Evolutionary conservation across 495 filamentous ascomycete genomes (phyloP), one percentile per base, ranked within the genome.

Genomic region (Xylaria nigripes): DNA sequence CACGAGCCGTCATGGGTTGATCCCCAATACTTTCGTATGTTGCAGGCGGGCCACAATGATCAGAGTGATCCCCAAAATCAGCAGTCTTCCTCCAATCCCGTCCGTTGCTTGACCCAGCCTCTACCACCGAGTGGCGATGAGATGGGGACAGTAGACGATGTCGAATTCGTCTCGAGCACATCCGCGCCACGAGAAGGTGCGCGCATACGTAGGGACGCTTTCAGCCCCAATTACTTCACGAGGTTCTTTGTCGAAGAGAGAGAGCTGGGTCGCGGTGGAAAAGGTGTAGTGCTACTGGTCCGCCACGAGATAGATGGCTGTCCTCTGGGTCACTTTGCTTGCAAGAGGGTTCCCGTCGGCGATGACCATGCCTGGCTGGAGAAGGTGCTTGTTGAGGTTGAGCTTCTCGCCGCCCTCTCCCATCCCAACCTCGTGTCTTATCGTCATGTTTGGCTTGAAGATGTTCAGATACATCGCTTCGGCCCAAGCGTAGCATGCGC

Each of bases 341-440:
- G 93, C 76, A 98, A 98, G 68, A 81, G 93, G 34, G 90, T 98
- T 0, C 94, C 93, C 3, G 93, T 98, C 13, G 89, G 93, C 21
- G 85, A 98, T 63, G 89, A 97, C 59, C 93, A 95, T 61, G 83
- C 87, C 52, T 98, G 93, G 93, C 71, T 98, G 16, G 87, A 94
- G 65, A 97, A 96, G 61, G 78, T 97, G 5, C 76, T 98, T 46
- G 78, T 88, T 25, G 93, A 98, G 70, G 94, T 97, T 2, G 89
- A 92, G 67, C 76, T 96, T 18, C 79, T 98, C 21, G 90, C 95
- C 61, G 86, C 87, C 54, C 80, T 98, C 3, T 89, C 89, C 0
- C 91, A 98, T 66, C 85, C 89, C 57, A 97, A 98, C 65, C 73
- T 98, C n/a, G 94, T 98, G 1, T 93, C 89, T 0, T 98, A 98